These are phyloP conservation scores for Flaveria bidentis DNA, from an alignment of 129 eudicot genomes.

Conservation along the genomic window DNA sequence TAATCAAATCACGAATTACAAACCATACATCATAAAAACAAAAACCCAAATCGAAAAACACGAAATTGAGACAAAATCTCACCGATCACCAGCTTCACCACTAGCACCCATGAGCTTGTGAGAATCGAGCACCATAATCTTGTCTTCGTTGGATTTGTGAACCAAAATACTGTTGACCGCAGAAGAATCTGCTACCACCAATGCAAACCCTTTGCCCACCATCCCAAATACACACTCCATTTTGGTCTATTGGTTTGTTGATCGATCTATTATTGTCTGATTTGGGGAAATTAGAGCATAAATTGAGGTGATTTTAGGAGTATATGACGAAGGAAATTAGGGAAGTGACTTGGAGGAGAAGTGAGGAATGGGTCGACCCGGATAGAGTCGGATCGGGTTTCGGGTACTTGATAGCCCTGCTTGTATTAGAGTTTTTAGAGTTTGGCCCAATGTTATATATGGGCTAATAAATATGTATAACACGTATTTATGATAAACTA, in stretches of 20 bases:
- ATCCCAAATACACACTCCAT: slow-evolving; percentile 98
- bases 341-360: slow-evolving; percentile 39
- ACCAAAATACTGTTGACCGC: slow-evolving; percentile 96
- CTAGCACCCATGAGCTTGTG: slow-evolving; percentile 98
- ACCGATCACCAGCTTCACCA: slow-evolving; percentile 91
- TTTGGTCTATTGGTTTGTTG: slow-evolving; percentile 9
- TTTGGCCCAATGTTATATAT: not conserved
- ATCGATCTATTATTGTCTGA: slow-evolving; percentile 4
- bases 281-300: slow-evolving; percentile 9
- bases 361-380: slow-evolving; percentile 37
- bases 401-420: not conserved
- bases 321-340: not conserved
- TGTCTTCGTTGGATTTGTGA: slow-evolving; percentile 94
- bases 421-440: not conserved
- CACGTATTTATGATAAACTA: too few species aligned
- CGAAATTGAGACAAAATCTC: slow-evolving; percentile 39
- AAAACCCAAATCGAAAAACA: not conserved
- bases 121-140: slow-evolving; percentile 88
- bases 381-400: not conserved
- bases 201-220: slow-evolving; percentile 83
- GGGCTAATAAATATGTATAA: too few species aligned
- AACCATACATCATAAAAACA: not conserved
- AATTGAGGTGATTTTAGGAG: slow-evolving; percentile 2
- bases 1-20: not conserved
- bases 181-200: slow-evolving; percentile 91